Evolutionary conservation across 192 early-diverging fungal genomes (phyloP).

Genomic region (Bifiguratus adelaidae): DNA sequence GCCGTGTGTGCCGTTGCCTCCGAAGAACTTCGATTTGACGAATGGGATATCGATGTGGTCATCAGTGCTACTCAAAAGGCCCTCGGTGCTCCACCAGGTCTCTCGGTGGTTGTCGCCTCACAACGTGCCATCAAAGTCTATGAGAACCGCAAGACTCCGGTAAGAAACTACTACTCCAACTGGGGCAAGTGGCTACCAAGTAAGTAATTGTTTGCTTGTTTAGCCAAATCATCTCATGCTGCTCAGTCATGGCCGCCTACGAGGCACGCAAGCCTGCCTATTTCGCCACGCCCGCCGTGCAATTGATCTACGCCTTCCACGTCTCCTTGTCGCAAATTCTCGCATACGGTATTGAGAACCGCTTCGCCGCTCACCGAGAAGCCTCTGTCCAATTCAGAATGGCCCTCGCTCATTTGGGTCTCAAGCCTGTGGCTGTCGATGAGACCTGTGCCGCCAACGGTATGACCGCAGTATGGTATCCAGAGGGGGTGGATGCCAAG

Average conservation of each 20-base stretch:
- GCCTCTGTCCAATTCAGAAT: conserved; percentile 69
- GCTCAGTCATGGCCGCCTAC: conserved; percentile 83
- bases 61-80: conserved; percentile 95
- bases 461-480: conserved; percentile 85
- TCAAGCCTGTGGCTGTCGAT: conserved; percentile 57
- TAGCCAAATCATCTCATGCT: background rate
- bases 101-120: conserved; percentile 80
- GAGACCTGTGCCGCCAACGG: conserved; percentile 56
- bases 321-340: conserved; percentile 72
- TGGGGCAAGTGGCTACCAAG: conserved; percentile 92
- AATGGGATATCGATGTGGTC: conserved; percentile 86
- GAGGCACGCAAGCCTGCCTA: conserved; percentile 86
- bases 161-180: conserved; percentile 83
- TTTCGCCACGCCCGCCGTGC: conserved; percentile 96
- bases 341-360: conserved; percentile 54
- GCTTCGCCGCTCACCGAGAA: conserved; percentile 69
- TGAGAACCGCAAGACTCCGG: conserved; percentile 59
- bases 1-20: conserved; percentile 94
- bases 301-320: conserved; percentile 82
- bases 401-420: conserved; percentile 52
- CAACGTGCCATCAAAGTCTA: conserved; percentile 61
- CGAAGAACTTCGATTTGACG: conserved; percentile 87
- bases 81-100: conserved; percentile 86
- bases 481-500: conserved; percentile 66
- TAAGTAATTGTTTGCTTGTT: conserved; percentile 8